These are phyloP conservation scores for Cyclaneusma minus DNA, from an alignment of 2,329 filamentous ascomycete genomes.

Conservation along the genomic window DNA sequence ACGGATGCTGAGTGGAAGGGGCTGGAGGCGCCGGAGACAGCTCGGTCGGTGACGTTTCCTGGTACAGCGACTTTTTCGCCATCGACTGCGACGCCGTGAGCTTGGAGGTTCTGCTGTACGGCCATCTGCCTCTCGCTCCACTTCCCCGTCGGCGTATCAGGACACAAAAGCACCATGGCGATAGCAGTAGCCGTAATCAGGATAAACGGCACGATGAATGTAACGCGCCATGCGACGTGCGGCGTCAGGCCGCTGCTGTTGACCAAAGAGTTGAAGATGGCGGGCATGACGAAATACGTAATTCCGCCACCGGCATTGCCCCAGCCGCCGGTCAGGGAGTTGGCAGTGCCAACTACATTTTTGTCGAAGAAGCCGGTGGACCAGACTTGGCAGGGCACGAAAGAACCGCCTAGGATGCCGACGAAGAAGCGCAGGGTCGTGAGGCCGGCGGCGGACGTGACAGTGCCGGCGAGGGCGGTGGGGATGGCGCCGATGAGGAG, in stretches of 20 bases:
- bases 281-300: slow-evolving; percentile 89
- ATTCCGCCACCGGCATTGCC: slow-evolving; percentile 77
- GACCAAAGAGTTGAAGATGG: slow-evolving; percentile 67
- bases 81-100: slow-evolving; percentile 23
- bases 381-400: slow-evolving; percentile 79
- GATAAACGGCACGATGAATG: slow-evolving; percentile 72
- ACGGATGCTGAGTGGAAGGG: slow-evolving; percentile 6
- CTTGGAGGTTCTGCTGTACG: slow-evolving; percentile 34
- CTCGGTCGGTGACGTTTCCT: slow-evolving; percentile 29
- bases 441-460: slow-evolving; percentile 50
- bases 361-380: slow-evolving; percentile 83
- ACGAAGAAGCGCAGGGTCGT: slow-evolving; percentile 62
- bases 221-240: slow-evolving; percentile 66
- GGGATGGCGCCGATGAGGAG: slow-evolving; percentile 65
- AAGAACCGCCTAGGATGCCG: slow-evolving; percentile 58
- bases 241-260: slow-evolving; percentile 38
- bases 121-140: slow-evolving; percentile 59
- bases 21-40: slow-evolving; percentile 10
- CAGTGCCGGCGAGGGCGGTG: slow-evolving; percentile 63
- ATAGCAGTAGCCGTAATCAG: slow-evolving; percentile 52
- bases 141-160: slow-evolving; percentile 68
- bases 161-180: slow-evolving; percentile 56
- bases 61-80: slow-evolving; percentile 34
- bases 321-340: slow-evolving; percentile 66
- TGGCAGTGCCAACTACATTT: slow-evolving; percentile 74